Conservation (phyloP, 2,329 filamentous ascomycete genomes). For the Neurospora crassa region DNA sequence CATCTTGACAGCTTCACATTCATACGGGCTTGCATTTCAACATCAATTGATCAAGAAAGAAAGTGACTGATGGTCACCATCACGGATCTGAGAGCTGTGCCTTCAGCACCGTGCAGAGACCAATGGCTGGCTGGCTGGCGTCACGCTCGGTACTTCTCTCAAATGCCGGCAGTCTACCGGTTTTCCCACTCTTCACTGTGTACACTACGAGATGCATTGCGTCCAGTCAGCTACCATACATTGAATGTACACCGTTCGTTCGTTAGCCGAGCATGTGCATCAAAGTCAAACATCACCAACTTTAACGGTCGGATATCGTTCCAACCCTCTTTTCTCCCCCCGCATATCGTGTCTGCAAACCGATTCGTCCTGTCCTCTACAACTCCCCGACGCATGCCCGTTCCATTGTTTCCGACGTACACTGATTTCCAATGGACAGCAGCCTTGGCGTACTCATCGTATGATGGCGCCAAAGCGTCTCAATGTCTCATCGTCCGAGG, state of each 20-base stretch:
- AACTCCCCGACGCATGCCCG: background rate
- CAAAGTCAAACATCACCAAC: background rate
- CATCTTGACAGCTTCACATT: background rate
- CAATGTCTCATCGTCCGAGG: background rate
- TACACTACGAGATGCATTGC: background rate
- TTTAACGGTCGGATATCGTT: background rate
- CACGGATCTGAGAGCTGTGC: background rate
- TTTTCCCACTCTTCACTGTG: background rate
- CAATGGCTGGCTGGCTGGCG: background rate
- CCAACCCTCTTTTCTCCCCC: background rate
- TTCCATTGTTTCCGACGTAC: background rate
- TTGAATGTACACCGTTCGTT: background rate
- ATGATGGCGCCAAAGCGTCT: background rate
- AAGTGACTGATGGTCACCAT: background rate
- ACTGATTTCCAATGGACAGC: background rate
- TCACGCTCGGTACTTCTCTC: background rate
- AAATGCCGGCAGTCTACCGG: background rate
- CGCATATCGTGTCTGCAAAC: background rate
- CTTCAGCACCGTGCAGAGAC: background rate
- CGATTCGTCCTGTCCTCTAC: background rate
- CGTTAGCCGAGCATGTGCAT: background rate
- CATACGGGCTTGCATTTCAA: background rate
- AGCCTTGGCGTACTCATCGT: background rate
- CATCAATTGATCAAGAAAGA: background rate
- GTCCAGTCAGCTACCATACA: background rate